Evolutionary conservation across 768 basidiomycete genomes (phyloP), one percentile per base, ranked within the genome.

Genomic region (Naganishia vaughanmartiniae): DNA sequence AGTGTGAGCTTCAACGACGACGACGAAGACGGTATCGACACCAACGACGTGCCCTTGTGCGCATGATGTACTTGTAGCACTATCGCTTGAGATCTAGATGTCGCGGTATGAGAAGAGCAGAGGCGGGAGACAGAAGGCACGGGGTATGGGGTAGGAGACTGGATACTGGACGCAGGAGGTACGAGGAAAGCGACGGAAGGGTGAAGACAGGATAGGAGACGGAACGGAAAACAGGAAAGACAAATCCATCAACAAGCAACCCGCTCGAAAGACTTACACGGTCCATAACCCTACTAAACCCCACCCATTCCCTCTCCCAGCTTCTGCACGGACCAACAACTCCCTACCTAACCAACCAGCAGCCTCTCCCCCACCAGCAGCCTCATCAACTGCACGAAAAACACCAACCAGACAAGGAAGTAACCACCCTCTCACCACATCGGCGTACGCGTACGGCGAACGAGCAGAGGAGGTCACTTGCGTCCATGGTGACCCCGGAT

Each of bases 391-490:
- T 2, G 42, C n/a, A 4, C 48, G 48, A 21, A 33, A 58, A 21
- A 39, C 36, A 14, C 26, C 39, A 4, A 42, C 60, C 42, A 63
- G 21, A 34, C 9, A 10, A 2, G 60, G 60, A 45, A 63, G 24
- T 42, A 63, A 30, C 60, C 60, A 63, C 26, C 28, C 17, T 17
- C 11, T 24, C 21, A 63, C 60, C 7, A 63, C 60, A 4, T 63
- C 39, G 1, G 4, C n/a, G 39, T 63, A 45, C 39, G 60, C n/a
- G 26, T 19, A 63, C 39, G 24, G 21, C 36, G 15, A 12, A 10
- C n/a, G 19, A 17, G 56, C 33, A 11, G 56, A n/a, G n/a, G n/a
- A n/a, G 21, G 39, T 45, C 2, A 42, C 60, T 6, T 36, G 36
- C 3, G 30, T 15, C 24, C 39, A 63, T 42, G 60, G 60, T 2